phyloP scores from a whole-genome alignment of 306 rosid genomes.

The Vigna reflexopilosa region DNA sequence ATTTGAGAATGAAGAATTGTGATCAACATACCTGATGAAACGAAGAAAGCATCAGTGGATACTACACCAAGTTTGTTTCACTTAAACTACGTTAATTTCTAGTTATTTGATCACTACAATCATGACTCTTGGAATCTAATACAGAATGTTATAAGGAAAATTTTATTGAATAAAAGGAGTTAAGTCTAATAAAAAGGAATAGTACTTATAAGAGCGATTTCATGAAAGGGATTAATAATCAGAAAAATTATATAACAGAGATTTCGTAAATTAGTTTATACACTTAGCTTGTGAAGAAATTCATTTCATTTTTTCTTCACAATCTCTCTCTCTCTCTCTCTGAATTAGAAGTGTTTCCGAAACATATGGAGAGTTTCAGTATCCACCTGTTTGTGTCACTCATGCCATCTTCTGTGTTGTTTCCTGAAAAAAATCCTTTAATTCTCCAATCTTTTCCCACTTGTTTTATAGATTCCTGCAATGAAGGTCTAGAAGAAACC shows the following conservation, averaged over 20 bases:
- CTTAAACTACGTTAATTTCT: too few relatives aligned
- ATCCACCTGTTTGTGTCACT: conserved; percentile 55
- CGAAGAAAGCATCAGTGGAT: conserved; percentile 25
- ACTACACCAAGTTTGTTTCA: neutral
- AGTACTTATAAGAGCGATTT: neutral
- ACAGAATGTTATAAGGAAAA: conserved; percentile 4
- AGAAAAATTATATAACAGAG: too few relatives aligned
- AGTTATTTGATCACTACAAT: too few relatives aligned
- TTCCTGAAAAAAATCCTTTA: conserved; percentile 36
- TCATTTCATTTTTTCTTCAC: too few relatives aligned
- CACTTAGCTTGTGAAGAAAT: too few relatives aligned
- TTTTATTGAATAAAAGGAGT: neutral
- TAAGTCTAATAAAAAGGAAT: neutral
- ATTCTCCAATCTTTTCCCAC: conserved; percentile 44
- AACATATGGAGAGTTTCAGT: neutral
- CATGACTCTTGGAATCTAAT: too few relatives aligned
- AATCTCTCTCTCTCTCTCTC: too few relatives aligned
- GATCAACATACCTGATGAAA: conserved; percentile 51
- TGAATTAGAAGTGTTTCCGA: too few relatives aligned
- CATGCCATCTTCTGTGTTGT: conserved; percentile 39
- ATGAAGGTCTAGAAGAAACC: conserved; percentile 45
- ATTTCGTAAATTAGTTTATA: too few relatives aligned
- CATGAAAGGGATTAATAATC: too few relatives aligned
- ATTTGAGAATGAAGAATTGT: conserved; percentile 42
- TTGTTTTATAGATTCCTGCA: conserved; percentile 35